These are phyloP conservation scores for Yamadazyma jaroonii DNA, from an alignment of 1,139 yeast genomes.

Conservation along the genomic window DNA sequence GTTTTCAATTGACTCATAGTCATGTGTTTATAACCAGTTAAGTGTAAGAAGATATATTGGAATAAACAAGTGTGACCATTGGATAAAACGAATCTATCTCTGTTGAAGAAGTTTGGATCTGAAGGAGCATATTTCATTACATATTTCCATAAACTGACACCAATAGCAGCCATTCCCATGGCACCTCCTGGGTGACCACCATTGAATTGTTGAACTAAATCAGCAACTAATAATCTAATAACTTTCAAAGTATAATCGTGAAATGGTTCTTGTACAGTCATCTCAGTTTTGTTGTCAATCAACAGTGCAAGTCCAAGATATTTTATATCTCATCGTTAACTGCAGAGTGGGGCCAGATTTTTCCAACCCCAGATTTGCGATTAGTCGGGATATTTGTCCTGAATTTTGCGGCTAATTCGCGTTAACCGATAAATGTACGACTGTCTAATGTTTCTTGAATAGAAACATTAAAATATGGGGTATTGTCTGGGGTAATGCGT, in stretches of 20 bases:
- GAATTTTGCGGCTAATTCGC: slow-evolving; percentile 3
- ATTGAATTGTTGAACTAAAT: slow-evolving; percentile 29
- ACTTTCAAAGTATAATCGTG: slow-evolving; percentile 14
- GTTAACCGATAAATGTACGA: background rate
- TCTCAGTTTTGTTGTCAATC: slow-evolving; percentile 6
- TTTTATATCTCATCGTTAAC: background rate
- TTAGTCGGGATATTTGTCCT: background rate
- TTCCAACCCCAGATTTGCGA: slow-evolving; percentile 4
- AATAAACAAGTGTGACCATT: slow-evolving; percentile 34
- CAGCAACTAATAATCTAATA: slow-evolving; percentile 21
- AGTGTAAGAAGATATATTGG: slow-evolving; percentile 28
- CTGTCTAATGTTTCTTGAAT: no score
- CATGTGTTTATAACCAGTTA: slow-evolving; percentile 28
- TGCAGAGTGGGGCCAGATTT: background rate
- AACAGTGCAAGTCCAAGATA: no score
- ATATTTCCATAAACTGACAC: slow-evolving; percentile 31
- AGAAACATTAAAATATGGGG: no score
- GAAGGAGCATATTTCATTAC: slow-evolving; percentile 27
- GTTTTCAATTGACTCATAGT: slow-evolving; percentile 28
- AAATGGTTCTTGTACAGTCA: slow-evolving; percentile 2
- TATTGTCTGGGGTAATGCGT: no score
- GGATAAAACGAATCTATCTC: slow-evolving; percentile 34
- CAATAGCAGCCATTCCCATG: slow-evolving; percentile 40
- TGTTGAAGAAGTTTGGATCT: slow-evolving; percentile 27
- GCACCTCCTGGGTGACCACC: slow-evolving; percentile 40